These are phyloP conservation scores for Nephelium lappaceum DNA, from an alignment of 345 rosid genomes.

Conservation along the genomic window DNA sequence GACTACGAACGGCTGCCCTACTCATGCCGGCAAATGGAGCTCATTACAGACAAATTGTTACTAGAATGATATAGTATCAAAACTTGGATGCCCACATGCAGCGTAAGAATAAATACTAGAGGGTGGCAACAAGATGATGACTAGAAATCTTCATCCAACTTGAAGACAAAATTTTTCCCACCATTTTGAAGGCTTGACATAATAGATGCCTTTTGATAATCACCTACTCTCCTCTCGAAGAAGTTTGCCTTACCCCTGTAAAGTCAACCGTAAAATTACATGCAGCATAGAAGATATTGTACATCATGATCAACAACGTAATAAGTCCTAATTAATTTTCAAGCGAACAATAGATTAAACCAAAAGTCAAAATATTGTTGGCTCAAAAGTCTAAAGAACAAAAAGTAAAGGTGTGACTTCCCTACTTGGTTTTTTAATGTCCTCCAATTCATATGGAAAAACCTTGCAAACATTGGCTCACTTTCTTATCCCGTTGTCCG, in stretches of 20 bases:
- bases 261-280: constrained; percentile 11
- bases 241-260: constrained; percentile 84
- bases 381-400: constrained; percentile 4
- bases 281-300: not conserved
- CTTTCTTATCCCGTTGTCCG: not conserved
- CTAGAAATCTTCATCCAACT: constrained; percentile 73
- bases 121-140: constrained; percentile 17
- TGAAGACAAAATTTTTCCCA: constrained; percentile 68
- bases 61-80: constrained; percentile 4
- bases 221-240: constrained; percentile 90
- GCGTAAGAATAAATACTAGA: not conserved
- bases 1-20: constrained; percentile 1
- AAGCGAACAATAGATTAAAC: not conserved
- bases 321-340: not conserved
- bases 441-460: not conserved
- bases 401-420: not conserved
- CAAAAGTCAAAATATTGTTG: not conserved
- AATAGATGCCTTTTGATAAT: constrained; percentile 89
- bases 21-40: constrained; percentile 11
- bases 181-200: constrained; percentile 75
- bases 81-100: constrained; percentile 5
- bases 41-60: not conserved
- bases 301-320: not conserved
- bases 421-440: not conserved
- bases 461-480: not conserved